Conservation (phyloP, 306 rosid genomes). For the Quercus mongolica region DNA sequence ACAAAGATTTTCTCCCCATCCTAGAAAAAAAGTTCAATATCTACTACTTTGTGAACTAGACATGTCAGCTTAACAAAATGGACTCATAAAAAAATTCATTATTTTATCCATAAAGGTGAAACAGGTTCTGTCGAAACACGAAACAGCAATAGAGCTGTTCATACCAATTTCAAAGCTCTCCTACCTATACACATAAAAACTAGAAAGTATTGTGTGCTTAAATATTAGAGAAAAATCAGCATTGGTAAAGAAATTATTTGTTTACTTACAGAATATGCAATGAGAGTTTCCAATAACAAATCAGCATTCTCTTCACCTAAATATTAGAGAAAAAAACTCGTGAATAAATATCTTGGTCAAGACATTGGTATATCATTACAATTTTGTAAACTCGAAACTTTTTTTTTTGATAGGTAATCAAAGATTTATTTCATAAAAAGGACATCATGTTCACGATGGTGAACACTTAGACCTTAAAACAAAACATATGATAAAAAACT, state of each 20-base stretch:
- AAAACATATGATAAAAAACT: not conserved
- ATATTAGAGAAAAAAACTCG: slow-evolving; percentile 25
- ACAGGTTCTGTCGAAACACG: not conserved
- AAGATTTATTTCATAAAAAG: no score
- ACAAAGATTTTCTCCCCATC: not conserved
- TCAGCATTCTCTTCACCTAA: slow-evolving; percentile 77
- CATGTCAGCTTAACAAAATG: not conserved
- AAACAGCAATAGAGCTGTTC: not conserved
- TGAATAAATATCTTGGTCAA: slow-evolving; percentile 12
- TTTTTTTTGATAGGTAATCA: no score
- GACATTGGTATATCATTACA: not conserved
- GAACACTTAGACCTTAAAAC: no score
- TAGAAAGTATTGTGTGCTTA: not conserved
- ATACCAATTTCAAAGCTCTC: not conserved
- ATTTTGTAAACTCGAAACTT: not conserved
- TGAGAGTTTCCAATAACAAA: slow-evolving; percentile 65
- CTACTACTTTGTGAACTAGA: not conserved
- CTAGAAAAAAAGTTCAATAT: not conserved
- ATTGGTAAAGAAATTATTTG: not conserved
- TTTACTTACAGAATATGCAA: slow-evolving; percentile 54
- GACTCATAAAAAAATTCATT: not conserved
- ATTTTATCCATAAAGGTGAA: not conserved
- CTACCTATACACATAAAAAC: not conserved
- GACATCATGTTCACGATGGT: no score
- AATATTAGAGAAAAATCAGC: no score